phyloP scores from a whole-genome alignment of 331 rosid species.

The Ulmus americana region DNA sequence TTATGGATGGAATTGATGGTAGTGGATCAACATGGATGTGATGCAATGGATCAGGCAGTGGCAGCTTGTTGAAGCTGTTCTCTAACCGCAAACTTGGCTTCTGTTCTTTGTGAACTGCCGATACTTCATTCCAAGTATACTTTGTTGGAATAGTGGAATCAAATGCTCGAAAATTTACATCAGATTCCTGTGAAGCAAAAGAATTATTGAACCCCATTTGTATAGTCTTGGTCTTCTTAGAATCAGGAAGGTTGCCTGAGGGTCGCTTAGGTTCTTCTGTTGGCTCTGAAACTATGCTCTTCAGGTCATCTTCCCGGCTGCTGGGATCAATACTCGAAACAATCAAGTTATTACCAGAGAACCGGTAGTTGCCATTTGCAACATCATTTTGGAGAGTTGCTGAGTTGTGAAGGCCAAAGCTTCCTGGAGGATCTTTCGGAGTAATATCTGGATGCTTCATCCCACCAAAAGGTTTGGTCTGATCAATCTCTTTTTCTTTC shows the following conservation, averaged over 20 bases:
- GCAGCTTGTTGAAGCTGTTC: conserved; percentile 47
- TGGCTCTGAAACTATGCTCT: conserved; percentile 41
- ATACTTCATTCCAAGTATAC: conserved; percentile 47
- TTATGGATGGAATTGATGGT: conserved; percentile 44
- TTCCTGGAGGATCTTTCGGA: conserved; percentile 50
- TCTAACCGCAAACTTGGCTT: conserved; percentile 37
- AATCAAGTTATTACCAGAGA: conserved; percentile 39
- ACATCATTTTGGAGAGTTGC: conserved; percentile 48
- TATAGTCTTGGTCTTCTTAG: conserved; percentile 25
- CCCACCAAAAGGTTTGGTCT: conserved; percentile 50
- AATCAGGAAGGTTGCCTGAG: conserved; percentile 33
- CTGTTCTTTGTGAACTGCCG: conserved; percentile 34
- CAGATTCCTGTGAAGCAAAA: conserved; percentile 45
- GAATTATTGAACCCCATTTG: conserved; percentile 32
- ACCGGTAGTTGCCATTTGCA: conserved; percentile 39
- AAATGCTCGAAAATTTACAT: conserved; percentile 39
- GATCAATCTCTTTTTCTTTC: conserved; percentile 60
- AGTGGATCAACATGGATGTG: conserved; percentile 40
- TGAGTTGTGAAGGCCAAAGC: conserved; percentile 43
- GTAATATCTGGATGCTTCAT: conserved; percentile 52
- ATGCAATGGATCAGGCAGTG: conserved; percentile 33
- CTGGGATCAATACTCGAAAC: conserved; percentile 32
- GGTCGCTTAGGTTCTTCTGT: conserved; percentile 37
- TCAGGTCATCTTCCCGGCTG: conserved; percentile 41
- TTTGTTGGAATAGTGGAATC: conserved; percentile 40